Evolutionary conservation across 192 early-diverging fungal species (phyloP), one percentile per base, ranked within the genome.

Genomic region (Linnemannia exigua): DNA sequence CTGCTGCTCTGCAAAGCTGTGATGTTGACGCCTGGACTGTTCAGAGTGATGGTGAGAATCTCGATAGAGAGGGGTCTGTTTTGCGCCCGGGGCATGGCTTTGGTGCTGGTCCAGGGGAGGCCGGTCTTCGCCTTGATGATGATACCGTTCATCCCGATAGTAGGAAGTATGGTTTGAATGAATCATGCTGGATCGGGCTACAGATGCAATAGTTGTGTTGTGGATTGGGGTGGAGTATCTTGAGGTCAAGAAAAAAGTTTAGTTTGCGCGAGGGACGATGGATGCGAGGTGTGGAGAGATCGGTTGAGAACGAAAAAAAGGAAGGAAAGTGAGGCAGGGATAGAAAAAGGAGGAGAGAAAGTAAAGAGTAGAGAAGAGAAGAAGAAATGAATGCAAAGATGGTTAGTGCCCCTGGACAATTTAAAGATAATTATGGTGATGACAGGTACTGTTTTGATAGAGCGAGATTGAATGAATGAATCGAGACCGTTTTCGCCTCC

Each of bases 11-110:
- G 35, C 33, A 70, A 31, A 31, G 58, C 58, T 79, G 51, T 36
- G 68, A 4, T 8, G 72, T 14, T 8, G 72, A 71, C 17, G 79
- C 38, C 50, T 75, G 79, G 31, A 52, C 50, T 14, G 74, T 71
- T 14, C 75, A 70, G 37, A 38, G 77, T 58, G 68, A 70, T 33
- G 25, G n/a, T 51, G 44, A 11, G 50, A 12, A 15, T 63, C 58
- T 63, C 58, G 58, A 15, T 63, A 63, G 28, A 15, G 28, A 0
- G 28, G 1, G 28, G 25, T 63, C 58, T 63, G 58, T 22, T 63
- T 63, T 63, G 58, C 58, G 58, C 14, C 31, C 28, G 31, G 58
- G 31, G 28, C 9, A 63, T 63, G 58, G 3, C 58, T 14, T 25
- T 63, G 58, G 28, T 63, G 58, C 14, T 63, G 58, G 11, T 63